These are phyloP conservation scores for Pouteria glomerata DNA, from an alignment of 148 eudicot genomes.

Conservation along the genomic window DNA sequence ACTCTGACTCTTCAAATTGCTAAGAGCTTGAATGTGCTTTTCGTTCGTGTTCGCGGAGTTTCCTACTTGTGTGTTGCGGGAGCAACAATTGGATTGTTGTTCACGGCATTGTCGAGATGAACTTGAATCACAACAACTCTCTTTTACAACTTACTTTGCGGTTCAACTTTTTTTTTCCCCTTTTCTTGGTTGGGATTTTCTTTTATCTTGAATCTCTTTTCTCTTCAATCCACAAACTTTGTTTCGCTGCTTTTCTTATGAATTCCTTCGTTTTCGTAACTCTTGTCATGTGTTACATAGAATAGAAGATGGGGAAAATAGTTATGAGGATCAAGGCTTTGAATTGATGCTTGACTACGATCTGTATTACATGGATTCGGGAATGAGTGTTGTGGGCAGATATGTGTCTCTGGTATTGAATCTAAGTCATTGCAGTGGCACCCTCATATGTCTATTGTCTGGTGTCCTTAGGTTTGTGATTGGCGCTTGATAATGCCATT, in stretches of 20 bases:
- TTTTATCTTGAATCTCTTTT: neutral
- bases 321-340: neutral
- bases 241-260: neutral
- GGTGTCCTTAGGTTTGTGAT: neutral
- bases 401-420: neutral
- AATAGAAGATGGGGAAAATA: neutral
- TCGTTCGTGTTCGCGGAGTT: slow-evolving; percentile 59
- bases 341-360: neutral
- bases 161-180: too few species aligned
- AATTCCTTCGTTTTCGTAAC: neutral
- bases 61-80: slow-evolving; percentile 59
- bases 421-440: neutral
- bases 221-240: neutral
- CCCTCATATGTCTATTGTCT: neutral
- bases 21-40: slow-evolving; percentile 60
- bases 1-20: slow-evolving; percentile 68
- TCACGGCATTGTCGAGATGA: slow-evolving; percentile 30
- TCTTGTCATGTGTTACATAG: neutral
- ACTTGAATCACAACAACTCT: neutral
- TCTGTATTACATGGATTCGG: too few species aligned
- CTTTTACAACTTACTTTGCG: neutral
- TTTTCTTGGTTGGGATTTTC: neutral
- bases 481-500: too few species aligned
- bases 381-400: too few species aligned
- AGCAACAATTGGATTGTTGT: slow-evolving; percentile 42